Evolutionary conservation across 1,284 basidiomycete species (phyloP).

Genomic region (Jaminaea rosea): DNA sequence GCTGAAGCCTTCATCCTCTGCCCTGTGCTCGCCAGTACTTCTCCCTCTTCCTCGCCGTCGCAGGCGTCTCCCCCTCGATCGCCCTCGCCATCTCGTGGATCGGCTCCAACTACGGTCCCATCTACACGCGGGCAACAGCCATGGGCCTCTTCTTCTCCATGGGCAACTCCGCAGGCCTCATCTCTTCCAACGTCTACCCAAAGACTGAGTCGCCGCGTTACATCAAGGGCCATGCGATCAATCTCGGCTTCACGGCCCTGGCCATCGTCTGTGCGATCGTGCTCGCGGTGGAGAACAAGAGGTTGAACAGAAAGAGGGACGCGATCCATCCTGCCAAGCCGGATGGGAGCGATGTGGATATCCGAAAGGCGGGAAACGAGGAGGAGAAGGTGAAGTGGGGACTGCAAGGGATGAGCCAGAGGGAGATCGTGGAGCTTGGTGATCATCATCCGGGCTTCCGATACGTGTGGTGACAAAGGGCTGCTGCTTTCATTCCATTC

Average conservation of each 20-base stretch:
- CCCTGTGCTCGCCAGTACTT: too few relatives aligned
- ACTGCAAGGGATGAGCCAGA: background rate
- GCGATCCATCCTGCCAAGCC: conserved; percentile 60
- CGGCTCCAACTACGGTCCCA: conserved; percentile 46
- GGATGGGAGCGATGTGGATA: conserved; percentile 5
- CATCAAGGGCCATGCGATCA: conserved; percentile 29
- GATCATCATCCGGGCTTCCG: background rate
- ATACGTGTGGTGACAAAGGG: too few relatives aligned
- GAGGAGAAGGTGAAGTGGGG: background rate
- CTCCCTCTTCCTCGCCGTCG: conserved; percentile 50
- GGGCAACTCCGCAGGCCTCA: conserved; percentile 50
- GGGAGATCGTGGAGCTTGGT: background rate
- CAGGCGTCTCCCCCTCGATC: conserved; percentile 40
- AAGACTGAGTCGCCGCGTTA: conserved; percentile 19
- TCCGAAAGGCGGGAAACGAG: conserved; percentile 1
- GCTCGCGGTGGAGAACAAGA: conserved; percentile 54
- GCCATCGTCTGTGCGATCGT: conserved; percentile 17
- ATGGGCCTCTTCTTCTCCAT: conserved; percentile 52
- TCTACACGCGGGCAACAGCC: conserved; percentile 48
- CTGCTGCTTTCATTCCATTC: too few relatives aligned
- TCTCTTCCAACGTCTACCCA: conserved; percentile 49
- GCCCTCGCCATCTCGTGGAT: conserved; percentile 50
- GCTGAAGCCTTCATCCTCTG: too few relatives aligned
- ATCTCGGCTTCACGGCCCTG: conserved; percentile 27
- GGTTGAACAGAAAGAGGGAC: conserved; percentile 69